Conservation (phyloP, 208 protist species). For the Crithidia acanthocephali region DNA sequence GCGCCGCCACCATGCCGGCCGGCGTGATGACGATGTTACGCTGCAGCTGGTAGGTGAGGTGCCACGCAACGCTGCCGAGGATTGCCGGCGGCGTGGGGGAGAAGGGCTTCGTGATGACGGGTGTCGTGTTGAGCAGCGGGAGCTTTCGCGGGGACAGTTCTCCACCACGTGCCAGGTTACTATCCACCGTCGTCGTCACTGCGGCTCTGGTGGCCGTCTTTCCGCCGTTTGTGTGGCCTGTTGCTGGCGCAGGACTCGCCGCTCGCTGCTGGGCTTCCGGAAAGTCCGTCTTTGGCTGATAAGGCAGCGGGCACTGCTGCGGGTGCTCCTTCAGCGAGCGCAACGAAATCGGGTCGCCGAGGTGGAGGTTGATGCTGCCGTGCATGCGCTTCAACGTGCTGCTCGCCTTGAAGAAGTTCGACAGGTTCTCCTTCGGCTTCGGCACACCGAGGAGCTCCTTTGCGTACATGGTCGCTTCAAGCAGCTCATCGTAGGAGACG, state of each 20-base stretch:
- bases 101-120: conserved; percentile 9
- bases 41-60: conserved; percentile 68
- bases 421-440: conserved; percentile 79
- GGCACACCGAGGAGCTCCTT: conserved; percentile 87
- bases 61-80: conserved; percentile 63
- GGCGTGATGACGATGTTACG: conserved; percentile 80
- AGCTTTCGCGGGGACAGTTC: neutral
- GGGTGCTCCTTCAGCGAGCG: conserved; percentile 37
- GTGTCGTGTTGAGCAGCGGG: conserved; percentile 21
- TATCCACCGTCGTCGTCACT: neutral
- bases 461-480: conserved; percentile 84
- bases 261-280: neutral
- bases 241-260: neutral
- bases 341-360: conserved; percentile 85
- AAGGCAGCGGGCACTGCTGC: conserved; percentile 48
- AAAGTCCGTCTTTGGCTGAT: conserved; percentile 33
- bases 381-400: conserved; percentile 58
- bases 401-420: conserved; percentile 72
- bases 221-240: neutral
- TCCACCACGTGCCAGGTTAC: neutral
- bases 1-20: conserved; percentile 69
- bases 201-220: neutral
- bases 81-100: conserved; percentile 41
- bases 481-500: conserved; percentile 90
- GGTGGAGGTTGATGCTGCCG: conserved; percentile 82